Evolutionary conservation across 2,329 filamentous ascomycete species (phyloP), one percentile per base, ranked within the genome.

Genomic region (Cryphonectria naterciae): DNA sequence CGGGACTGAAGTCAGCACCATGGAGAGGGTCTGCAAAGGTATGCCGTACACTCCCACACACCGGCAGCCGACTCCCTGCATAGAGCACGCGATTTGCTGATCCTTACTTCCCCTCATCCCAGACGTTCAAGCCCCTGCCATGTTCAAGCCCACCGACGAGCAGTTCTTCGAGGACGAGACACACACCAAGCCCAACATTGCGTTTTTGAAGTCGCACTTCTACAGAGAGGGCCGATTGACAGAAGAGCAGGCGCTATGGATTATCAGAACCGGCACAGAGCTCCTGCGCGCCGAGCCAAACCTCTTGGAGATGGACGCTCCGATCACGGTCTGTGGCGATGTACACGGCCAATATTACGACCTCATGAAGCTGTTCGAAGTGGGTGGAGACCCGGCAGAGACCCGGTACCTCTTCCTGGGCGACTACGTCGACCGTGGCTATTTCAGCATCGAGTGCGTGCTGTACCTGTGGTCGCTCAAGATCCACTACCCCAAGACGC

Each of bases 331-430:
- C 66, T 99, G 96, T 78, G 96, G 96, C 80, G 96, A 99, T 79
- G 95, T 99, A 68, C 96, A 99, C 82, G 96, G 96, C 76, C 96
- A 99, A 84, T 99, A 98, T 85, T 99, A 97, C 82, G 96, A 99
- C 82, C 84, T 99, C 79, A 99, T 99, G 96, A 99, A 99, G 86
- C 88, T 99, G 46, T 99, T 99, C 78, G 96, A 99, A 83, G 96
- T 99, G 67, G 96, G 96, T 75, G 96, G 96, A 74, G 96, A 99
- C 81, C 96, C 96, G 56, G 90, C 95, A 68, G 96, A 99, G 84
- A 99, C 96, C 41, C 87, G 96, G 78, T 99, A 99, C 83, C 89
- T 99, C 72, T 99, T 99, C 83, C 85, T 99, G 74, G 96, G 96
- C 73, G 96, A 99, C 83, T 99, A 99, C 80, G 96, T 99, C 75